Evolutionary conservation across 1,139 yeast genomes (phyloP), one percentile per base, ranked within the genome.

Genomic region (Debaryomyces sp.): DNA sequence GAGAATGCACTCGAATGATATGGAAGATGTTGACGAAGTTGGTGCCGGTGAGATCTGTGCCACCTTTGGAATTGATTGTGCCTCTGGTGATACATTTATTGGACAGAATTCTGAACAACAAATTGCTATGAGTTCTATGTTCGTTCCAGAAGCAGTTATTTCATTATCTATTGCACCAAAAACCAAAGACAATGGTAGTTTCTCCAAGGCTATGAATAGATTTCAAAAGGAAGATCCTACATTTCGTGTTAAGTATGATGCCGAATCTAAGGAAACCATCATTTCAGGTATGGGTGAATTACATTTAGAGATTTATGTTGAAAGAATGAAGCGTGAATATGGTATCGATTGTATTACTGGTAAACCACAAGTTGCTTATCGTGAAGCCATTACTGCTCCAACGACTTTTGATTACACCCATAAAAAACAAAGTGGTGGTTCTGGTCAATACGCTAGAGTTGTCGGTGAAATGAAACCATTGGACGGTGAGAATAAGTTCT

Each of bases 11-110:
- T 90, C 98, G 43, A 90, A 92, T 56, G 99, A 94, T 69, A 90
- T 92, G 97, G 97, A 92, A 75, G 99, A 94, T 67, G 95, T 91
- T 45, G 89, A 86, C 47, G 97, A 91, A 73, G 89, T 90, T 62
- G 95, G 96, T 24, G 94, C 99, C 39, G 99, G 99, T 68, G 99
- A 94, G 74, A 94, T 94, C 61, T 95, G 99, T 75, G 99, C 99
- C 47, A 94, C 99, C 54, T 94, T 95, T 63, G 99, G 99, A 71
- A 88, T 94, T 60, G 99, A 95, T 70, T 94, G 99, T 80, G 87
- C 98, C n/a, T 95, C 99, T 8, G 99, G 99, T 64, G 99, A 94
- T 67, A 91, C 98, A 8, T 94, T 94, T 70, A 87, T 96, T 46
- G 77, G 76, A 21, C 71, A 66, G 29, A 95, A 88, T 61, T 92